Percentiles rank a stretch among this genome's conserved stretches.
phyloP scores from a whole-genome alignment of 208 protist genomes.

The Wallacemonas sp. region DNA sequence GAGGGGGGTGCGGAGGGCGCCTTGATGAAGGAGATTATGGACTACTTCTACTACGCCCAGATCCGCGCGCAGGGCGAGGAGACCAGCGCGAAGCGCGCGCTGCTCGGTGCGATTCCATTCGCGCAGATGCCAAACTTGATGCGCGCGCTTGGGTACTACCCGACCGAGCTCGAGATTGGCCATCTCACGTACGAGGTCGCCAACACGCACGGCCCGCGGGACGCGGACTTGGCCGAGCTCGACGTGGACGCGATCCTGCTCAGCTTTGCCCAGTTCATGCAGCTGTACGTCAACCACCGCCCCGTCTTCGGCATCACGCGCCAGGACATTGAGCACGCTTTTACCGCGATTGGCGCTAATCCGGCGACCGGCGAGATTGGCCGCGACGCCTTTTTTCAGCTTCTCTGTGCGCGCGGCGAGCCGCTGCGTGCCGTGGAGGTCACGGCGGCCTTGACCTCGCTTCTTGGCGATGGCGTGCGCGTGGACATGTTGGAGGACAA shows the following conservation, averaged over 20 bases:
- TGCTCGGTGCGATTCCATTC: conserved; percentile 91
- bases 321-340: conserved; percentile 90
- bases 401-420: conserved; percentile 79
- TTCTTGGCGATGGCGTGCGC: conserved; percentile 85
- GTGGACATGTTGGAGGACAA: conserved; percentile 88
- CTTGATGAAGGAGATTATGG: conserved; percentile 93
- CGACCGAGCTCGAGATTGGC: conserved; percentile 91
- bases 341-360: conserved; percentile 82
- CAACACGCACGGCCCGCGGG: conserved; percentile 68
- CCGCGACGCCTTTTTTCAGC: conserved; percentile 74
- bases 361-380: conserved; percentile 62
- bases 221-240: conserved; percentile 61
- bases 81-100: conserved; percentile 88
- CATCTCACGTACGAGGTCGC: conserved; percentile 94
- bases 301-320: conserved; percentile 91
- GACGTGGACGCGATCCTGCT: conserved; percentile 83
- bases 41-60: conserved; percentile 98
- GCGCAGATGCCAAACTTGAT: conserved; percentile 94
- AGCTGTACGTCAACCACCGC: conserved; percentile 95
- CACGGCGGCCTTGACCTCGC: conserved; percentile 69
- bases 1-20: conserved; percentile 89
- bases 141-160: conserved; percentile 95
- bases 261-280: conserved; percentile 91
- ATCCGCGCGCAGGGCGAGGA: conserved; percentile 94
- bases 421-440: conserved; percentile 73